phyloP scores from a whole-genome alignment of 2,329 filamentous ascomycete species.

The Aaosphaeria pasadenensis region DNA sequence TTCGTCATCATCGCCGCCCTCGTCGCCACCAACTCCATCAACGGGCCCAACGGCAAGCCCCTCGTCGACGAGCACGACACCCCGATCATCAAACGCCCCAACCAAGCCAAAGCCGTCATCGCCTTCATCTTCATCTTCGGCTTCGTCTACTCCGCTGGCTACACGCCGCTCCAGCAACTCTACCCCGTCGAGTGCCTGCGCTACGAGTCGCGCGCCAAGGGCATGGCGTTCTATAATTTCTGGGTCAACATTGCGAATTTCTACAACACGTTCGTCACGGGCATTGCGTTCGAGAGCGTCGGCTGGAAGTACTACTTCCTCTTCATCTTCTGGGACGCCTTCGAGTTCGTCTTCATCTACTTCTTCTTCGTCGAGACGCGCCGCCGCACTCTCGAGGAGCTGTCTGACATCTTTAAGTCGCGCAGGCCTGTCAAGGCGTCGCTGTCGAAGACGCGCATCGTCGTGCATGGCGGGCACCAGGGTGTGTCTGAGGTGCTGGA shows the following conservation, averaged over 20 bases:
- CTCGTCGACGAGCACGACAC: slow-evolving; percentile 20
- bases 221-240: slow-evolving; percentile 48
- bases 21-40: slow-evolving; percentile 37
- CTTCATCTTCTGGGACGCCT: slow-evolving; percentile 42
- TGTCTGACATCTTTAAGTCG: slow-evolving; percentile 43
- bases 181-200: slow-evolving; percentile 50
- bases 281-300: slow-evolving; percentile 36
- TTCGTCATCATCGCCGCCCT: slow-evolving; percentile 44
- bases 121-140: slow-evolving; percentile 46
- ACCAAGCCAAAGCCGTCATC: slow-evolving; percentile 40
- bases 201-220: slow-evolving; percentile 48
- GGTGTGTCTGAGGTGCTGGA: slow-evolving; percentile 25
- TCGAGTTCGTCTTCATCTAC: slow-evolving; percentile 40
- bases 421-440: slow-evolving; percentile 39
- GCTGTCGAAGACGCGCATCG: slow-evolving; percentile 26
- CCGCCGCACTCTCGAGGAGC: slow-evolving; percentile 44
- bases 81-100: slow-evolving; percentile 31
- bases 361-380: slow-evolving; percentile 39
- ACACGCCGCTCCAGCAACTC: slow-evolving; percentile 46
- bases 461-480: slow-evolving; percentile 26
- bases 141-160: slow-evolving; percentile 36
- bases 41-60: slow-evolving; percentile 20
- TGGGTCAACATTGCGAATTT: slow-evolving; percentile 46
- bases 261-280: slow-evolving; percentile 47
- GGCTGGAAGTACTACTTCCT: slow-evolving; percentile 43